Percentiles rank a stretch among this genome's conserved stretches.
Conservation (phyloP, 1,139 yeast genomes). For the Geotrichum aggregatum region DNA sequence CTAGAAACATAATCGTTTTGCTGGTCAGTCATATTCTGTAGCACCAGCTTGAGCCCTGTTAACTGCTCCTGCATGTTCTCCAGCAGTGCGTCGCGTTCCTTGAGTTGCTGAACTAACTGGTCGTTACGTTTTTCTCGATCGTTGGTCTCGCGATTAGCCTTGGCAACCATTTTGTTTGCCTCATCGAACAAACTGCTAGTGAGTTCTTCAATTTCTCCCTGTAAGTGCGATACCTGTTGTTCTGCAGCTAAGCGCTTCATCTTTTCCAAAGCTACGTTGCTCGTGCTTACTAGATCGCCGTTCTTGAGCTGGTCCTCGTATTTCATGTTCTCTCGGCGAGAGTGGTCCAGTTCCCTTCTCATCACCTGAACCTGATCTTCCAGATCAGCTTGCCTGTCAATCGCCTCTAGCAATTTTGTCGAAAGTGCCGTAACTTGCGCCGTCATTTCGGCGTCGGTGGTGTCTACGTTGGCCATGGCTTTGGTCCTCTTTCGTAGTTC, state of each 20-base stretch:
- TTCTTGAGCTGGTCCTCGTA: conserved; percentile 29
- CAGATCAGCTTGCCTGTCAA: conserved; percentile 38
- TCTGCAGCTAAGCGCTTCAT: conserved; percentile 44
- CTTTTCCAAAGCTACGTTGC: conserved; percentile 24
- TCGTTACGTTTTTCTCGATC: conserved; percentile 43
- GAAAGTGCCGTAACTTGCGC: conserved; percentile 36
- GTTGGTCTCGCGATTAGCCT: conserved; percentile 49
- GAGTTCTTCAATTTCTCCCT: conserved; percentile 67
- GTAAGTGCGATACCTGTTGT: conserved; percentile 48
- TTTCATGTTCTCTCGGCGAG: conserved; percentile 29
- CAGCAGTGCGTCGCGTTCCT: conserved; percentile 67
- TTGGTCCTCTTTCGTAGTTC: conserved; percentile 1
- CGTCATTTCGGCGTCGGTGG: conserved; percentile 26
- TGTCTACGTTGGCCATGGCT: conserved; percentile 1
- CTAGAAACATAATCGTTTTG: conserved; percentile 22
- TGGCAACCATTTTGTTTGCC: conserved; percentile 69
- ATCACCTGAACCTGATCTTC: conserved; percentile 36
- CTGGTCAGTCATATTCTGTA: conserved; percentile 46
- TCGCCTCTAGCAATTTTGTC: conserved; percentile 38
- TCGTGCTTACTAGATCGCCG: conserved; percentile 30
- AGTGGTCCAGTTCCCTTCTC: conserved; percentile 32
- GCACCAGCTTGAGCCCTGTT: conserved; percentile 58
- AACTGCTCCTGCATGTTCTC: conserved; percentile 67
- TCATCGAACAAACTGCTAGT: conserved; percentile 65
- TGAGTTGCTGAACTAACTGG: conserved; percentile 60